These are phyloP conservation scores for Talaromyces amestolkiae DNA, from an alignment of 2,329 filamentous ascomycete species.

Conservation along the genomic window DNA sequence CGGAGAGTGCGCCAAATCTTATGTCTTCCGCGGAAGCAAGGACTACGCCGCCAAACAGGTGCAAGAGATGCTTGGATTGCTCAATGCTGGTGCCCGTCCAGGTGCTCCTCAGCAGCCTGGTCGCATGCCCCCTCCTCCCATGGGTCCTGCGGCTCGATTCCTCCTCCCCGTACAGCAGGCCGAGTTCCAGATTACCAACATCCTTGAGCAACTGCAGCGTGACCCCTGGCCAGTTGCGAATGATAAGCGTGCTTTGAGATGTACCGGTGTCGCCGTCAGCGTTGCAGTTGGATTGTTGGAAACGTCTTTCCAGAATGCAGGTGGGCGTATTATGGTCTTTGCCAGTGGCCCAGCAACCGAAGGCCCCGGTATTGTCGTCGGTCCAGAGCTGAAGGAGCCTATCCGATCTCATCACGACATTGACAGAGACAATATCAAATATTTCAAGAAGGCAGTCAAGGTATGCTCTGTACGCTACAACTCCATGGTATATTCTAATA, in stretches of 20 bases:
- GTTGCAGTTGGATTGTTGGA: constrained; percentile 91
- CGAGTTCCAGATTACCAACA: constrained; percentile 96
- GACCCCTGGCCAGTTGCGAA: constrained; percentile 97
- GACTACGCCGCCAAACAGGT: constrained; percentile 98
- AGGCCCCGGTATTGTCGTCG: constrained; percentile 94
- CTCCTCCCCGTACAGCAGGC: constrained; percentile 91
- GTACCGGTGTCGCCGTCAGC: constrained; percentile 93
- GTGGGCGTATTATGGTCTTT: constrained; percentile 95
- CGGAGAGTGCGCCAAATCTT: constrained; percentile 96
- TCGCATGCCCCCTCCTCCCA: constrained; percentile 67
- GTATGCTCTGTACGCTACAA: constrained; percentile 46
- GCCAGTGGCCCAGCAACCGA: constrained; percentile 92
- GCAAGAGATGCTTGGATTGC: constrained; percentile 95
- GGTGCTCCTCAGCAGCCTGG: constrained; percentile 69
- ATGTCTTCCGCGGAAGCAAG: constrained; percentile 96
- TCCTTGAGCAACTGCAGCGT: constrained; percentile 89
- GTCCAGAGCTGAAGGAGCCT: constrained; percentile 89
- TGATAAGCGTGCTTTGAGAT: constrained; percentile 84
- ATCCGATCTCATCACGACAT: constrained; percentile 99
- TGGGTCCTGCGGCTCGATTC: constrained; percentile 83
- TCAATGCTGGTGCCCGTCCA: constrained; percentile 69
- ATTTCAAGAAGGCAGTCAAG: constrained; percentile 98
- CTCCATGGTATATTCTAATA: constrained; percentile 20
- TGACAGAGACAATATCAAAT: constrained; percentile 97
- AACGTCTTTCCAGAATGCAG: constrained; percentile 91